Evolutionary conservation across 257 asterid species (phyloP).

Genomic region (Cinchona pubescens): DNA sequence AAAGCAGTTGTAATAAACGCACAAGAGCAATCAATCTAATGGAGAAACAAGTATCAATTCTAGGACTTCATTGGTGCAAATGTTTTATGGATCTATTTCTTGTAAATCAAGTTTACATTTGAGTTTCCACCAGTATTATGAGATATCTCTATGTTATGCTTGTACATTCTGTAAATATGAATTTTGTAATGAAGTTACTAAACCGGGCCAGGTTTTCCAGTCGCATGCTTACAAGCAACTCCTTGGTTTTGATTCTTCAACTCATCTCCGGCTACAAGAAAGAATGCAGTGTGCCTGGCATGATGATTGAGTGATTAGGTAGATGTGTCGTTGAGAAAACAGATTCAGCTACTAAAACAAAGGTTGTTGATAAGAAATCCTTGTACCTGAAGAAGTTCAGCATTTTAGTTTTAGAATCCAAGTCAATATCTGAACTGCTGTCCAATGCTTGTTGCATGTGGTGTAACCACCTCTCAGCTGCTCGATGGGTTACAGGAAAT

Average conservation of each 20-base stretch:
- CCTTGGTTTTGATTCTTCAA: constrained; percentile 58
- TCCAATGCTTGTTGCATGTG: constrained; percentile 91
- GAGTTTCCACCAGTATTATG: neutral
- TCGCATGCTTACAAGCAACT: constrained; percentile 57
- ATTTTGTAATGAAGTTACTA: constrained; percentile 18
- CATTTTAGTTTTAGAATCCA: constrained; percentile 78
- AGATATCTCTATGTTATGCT: constrained; percentile 4
- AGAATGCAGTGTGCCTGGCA: constrained; percentile 87
- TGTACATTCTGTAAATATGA: constrained; percentile 9
- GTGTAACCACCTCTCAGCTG: constrained; percentile 96
- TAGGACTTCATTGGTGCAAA: neutral
- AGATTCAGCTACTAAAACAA: neutral
- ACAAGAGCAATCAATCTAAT: neutral
- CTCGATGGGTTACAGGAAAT: constrained; percentile 79
- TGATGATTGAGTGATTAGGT: neutral
- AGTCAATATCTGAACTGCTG: constrained; percentile 54
- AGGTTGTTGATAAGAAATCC: neutral
- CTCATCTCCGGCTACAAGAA: constrained; percentile 92
- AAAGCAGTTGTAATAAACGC: neutral
- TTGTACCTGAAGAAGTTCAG: constrained; percentile 73
- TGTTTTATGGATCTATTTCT: neutral
- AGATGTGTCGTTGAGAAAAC: neutral
- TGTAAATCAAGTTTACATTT: neutral
- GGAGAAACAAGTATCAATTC: neutral
- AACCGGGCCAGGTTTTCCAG: constrained; percentile 43